phyloP scores from a whole-genome alignment of 306 rosid genomes.

The Adenanthera pavonina region DNA sequence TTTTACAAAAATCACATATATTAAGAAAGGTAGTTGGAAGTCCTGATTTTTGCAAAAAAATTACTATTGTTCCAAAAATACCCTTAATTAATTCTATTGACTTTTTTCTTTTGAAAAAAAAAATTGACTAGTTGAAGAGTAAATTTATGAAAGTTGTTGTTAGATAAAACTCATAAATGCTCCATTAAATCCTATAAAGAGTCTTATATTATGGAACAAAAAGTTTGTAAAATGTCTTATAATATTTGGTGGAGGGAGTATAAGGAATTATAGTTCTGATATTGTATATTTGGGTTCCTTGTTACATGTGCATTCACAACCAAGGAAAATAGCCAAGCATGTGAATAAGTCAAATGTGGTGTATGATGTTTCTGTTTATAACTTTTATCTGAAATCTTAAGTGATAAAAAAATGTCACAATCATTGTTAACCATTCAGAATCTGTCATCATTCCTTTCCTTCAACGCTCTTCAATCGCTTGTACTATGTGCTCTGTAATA shows the following conservation, averaged over 20 bases:
- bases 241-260: background rate
- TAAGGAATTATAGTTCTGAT: background rate
- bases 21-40: too few species aligned
- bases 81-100: too few species aligned
- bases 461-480: constrained; percentile 16
- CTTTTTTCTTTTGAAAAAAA: too few species aligned
- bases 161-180: too few species aligned
- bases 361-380: background rate
- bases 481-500: background rate
- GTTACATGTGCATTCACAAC: constrained; percentile 18
- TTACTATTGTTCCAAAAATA: too few species aligned
- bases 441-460: constrained; percentile 29
- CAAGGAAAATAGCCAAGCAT: background rate
- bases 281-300: constrained; percentile 33
- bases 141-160: too few species aligned
- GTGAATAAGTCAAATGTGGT: background rate
- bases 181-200: too few species aligned
- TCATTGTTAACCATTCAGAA: constrained; percentile 10
- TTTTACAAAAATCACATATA: too few species aligned
- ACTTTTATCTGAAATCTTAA: constrained; percentile 3
- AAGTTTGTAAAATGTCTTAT: too few species aligned
- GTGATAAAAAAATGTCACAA: constrained; percentile 1
- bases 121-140: too few species aligned
- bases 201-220: too few species aligned
- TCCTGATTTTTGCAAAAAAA: too few species aligned